phyloP scores from a whole-genome alignment of 441 rosid species.

The Adansonia gregorii region DNA sequence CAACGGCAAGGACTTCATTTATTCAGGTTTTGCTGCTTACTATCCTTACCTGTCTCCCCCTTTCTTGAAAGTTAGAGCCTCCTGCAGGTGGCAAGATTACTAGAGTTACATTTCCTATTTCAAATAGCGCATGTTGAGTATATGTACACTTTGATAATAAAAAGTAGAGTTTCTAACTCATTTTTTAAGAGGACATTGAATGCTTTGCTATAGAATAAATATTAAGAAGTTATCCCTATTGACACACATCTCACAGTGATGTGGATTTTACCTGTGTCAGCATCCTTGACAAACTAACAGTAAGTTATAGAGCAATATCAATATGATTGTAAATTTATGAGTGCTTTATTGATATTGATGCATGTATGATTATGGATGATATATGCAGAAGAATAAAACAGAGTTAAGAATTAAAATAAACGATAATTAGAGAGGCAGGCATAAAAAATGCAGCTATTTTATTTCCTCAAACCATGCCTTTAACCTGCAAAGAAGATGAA shows the following conservation, averaged over 20 bases:
- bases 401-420: neutral
- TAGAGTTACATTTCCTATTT: slow-evolving; percentile 8
- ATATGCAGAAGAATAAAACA: neutral
- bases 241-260: neutral
- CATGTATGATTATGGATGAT: neutral
- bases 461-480: neutral
- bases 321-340: slow-evolving; percentile 3
- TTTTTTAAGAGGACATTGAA: neutral
- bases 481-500: slow-evolving; percentile 10
- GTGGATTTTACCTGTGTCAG: neutral
- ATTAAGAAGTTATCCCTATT: neutral
- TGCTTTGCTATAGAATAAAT: neutral
- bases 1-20: slow-evolving; percentile 89
- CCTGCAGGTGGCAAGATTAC: slow-evolving; percentile 11
- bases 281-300: neutral
- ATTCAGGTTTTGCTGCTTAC: slow-evolving; percentile 66
- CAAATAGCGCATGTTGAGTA: neutral
- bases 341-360: neutral
- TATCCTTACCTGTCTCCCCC: neutral
- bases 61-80: slow-evolving; percentile 17
- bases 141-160: neutral
- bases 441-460: neutral
- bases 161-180: neutral
- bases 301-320: neutral
- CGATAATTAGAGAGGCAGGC: neutral